Evolutionary conservation across 768 basidiomycete genomes (phyloP).

Genomic region (Suillus paluster): DNA sequence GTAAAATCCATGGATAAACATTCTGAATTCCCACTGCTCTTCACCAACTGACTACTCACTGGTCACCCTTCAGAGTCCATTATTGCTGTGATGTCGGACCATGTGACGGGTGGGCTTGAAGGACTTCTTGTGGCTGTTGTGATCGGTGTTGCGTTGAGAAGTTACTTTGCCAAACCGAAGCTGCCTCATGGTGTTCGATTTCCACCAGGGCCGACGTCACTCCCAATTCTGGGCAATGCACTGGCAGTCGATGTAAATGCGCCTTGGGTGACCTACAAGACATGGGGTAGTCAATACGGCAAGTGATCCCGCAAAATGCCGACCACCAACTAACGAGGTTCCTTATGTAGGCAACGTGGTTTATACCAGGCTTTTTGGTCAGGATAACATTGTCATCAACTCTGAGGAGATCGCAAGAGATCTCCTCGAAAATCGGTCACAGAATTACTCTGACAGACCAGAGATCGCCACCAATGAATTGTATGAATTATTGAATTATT

Average conservation of each 20-base stretch:
- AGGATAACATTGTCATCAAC: slow-evolving; percentile 17
- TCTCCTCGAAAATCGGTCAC: slow-evolving; percentile 16
- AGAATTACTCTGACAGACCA: slow-evolving; percentile 17
- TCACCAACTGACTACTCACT: not conserved
- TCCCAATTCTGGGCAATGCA: slow-evolving; percentile 52
- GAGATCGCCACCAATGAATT: slow-evolving; percentile 7
- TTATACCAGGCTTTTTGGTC: slow-evolving; percentile 11
- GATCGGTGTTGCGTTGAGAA: not conserved
- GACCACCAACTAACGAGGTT: slow-evolving; percentile 1
- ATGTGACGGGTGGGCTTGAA: not conserved
- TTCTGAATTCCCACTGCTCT: not conserved
- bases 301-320: not conserved
- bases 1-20: no score
- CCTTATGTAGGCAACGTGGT: slow-evolving; percentile 9
- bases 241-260: slow-evolving; percentile 47
- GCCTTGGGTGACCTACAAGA: slow-evolving; percentile 44
- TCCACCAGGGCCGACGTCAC: slow-evolving; percentile 52
- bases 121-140: not conserved
- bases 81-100: not conserved
- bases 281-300: slow-evolving; percentile 50
- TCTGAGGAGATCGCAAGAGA: slow-evolving; percentile 17
- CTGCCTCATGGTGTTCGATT: not conserved
- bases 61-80: not conserved
- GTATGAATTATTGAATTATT: not conserved
- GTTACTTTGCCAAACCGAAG: not conserved